Evolutionary conservation across 768 basidiomycete genomes (phyloP), one percentile per base, ranked within the genome.

Genomic region (Leccinum disarticulatum): DNA sequence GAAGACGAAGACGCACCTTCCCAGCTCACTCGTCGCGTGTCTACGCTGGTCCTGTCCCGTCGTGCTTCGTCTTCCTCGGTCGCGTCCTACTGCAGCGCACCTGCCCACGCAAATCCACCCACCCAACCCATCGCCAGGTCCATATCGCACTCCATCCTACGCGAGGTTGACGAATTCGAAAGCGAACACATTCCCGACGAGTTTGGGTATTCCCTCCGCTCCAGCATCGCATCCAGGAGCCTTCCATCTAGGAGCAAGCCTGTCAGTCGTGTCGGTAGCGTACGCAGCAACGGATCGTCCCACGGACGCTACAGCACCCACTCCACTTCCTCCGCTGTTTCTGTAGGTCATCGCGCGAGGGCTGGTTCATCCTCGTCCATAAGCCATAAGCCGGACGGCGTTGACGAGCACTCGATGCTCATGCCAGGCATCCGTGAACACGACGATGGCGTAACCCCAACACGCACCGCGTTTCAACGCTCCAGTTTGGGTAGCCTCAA

Each of bases 1-100:
- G 87, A 88, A 76, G 87, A 88, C 70, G 87, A 89, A 76, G 85
- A 87, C 58, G 86, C 87, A 0, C 87, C 87, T 6, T 87, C 85
- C 0, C 79, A 84, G 2, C 79, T 89, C 13, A 88, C 87, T 0
- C 78, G 81, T 10, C 83, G 87, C 8, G 72, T 89, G 6, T 88
- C 87, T 5, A 72, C 78, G 0, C 79, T 88, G 54, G 81, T 82
- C 64, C 74, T 87, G 17, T 74, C 79, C 1, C 74, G 77, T 5
- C 77, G 76, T 6, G 71, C 79, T 14, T 86, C 82, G 0, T 72
- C 76, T 1, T 75, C 80, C 6, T 83, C 81, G 9, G 65, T 82
- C 38, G 70, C 54, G 19, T 70, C 66, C 14, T 57, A 9, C 14
- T 61, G 59, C 11, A 71, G 61, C 11, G 49, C 63, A 30, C 58